phyloP scores from a whole-genome alignment of 23 red algal species.

The Gracilaria domingensis region DNA sequence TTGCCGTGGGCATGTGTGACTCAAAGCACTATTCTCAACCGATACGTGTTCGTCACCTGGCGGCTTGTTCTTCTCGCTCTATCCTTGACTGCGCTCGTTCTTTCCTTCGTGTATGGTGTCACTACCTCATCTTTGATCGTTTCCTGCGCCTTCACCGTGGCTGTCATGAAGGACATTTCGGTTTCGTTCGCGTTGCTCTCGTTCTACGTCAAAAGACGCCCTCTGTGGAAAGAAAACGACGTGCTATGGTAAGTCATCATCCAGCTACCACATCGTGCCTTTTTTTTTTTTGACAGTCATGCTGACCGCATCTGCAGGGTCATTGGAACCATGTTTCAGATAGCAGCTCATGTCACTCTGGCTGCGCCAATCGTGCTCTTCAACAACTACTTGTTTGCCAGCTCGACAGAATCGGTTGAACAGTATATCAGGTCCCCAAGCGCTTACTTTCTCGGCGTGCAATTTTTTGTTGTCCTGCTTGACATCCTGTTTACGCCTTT shows the following conservation, averaged over 20 bases:
- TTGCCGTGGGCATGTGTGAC: slow-evolving; percentile 3
- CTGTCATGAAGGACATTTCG: slow-evolving; percentile 1
- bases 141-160: not conserved
- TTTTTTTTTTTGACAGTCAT: not conserved
- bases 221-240: slow-evolving; percentile 12
- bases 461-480: not conserved
- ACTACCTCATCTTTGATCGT: not conserved
- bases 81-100: slow-evolving; percentile 1
- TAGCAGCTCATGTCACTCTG: slow-evolving; percentile 13
- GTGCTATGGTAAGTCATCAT: not conserved
- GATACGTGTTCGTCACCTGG: slow-evolving; percentile 6
- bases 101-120: not conserved
- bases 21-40: slow-evolving; percentile 18
- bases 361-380: not conserved
- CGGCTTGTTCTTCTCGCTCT: not conserved
- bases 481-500: slow-evolving; percentile 12
- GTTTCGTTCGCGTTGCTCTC: slow-evolving; percentile 16
- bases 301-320: not conserved
- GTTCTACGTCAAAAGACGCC: not conserved
- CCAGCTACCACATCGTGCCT: not conserved
- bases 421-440: not conserved
- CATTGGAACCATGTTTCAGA: slow-evolving; percentile 3
- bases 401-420: not conserved
- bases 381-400: slow-evolving; percentile 1
- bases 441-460: not conserved